These are phyloP conservation scores for Fragosphaeria purpurea DNA, from an alignment of 2,329 filamentous ascomycete species.

Conservation along the genomic window DNA sequence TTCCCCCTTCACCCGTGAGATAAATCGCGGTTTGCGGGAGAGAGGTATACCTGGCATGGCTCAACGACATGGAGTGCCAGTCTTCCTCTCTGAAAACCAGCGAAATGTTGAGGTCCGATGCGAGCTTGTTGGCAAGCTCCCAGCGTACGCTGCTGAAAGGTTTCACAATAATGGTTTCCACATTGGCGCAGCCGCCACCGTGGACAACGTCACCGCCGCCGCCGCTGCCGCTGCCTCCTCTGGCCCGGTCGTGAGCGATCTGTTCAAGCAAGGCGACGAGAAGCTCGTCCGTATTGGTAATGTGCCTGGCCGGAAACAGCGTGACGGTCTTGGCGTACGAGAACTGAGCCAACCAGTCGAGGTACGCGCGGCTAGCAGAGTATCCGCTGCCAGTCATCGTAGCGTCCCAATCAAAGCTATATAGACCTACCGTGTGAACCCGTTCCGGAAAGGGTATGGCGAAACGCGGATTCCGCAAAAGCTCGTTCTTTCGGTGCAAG, in stretches of 20 bases:
- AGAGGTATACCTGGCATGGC: too few relatives aligned
- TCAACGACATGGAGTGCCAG: too few relatives aligned
- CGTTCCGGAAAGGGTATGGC: slow-evolving; percentile 1
- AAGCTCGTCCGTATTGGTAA: background rate
- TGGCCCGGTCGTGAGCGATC: background rate
- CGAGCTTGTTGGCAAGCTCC: too few relatives aligned
- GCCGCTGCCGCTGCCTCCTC: background rate
- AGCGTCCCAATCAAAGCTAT: slow-evolving; percentile 7
- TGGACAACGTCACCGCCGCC: background rate
- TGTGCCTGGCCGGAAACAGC: slow-evolving; percentile 5
- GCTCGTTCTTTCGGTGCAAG: background rate
- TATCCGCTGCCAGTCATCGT: background rate
- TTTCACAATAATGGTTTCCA: too few relatives aligned
- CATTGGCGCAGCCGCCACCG: background rate
- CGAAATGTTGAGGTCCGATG: too few relatives aligned
- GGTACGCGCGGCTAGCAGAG: slow-evolving; percentile 1
- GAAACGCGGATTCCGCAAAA: background rate
- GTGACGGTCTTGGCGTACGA: slow-evolving; percentile 4
- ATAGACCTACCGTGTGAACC: slow-evolving; percentile 10
- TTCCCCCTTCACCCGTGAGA: too few relatives aligned
- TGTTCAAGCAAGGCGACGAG: slow-evolving; percentile 5
- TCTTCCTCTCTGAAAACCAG: too few relatives aligned
- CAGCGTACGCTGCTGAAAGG: too few relatives aligned
- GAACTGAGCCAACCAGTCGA: slow-evolving; percentile 12
- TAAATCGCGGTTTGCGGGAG: too few relatives aligned